Percentiles rank a stretch among this genome's conserved stretches.
Evolutionary conservation across 495 filamentous ascomycete species (phyloP).

Genomic region (Aeminium ludgeri): DNA sequence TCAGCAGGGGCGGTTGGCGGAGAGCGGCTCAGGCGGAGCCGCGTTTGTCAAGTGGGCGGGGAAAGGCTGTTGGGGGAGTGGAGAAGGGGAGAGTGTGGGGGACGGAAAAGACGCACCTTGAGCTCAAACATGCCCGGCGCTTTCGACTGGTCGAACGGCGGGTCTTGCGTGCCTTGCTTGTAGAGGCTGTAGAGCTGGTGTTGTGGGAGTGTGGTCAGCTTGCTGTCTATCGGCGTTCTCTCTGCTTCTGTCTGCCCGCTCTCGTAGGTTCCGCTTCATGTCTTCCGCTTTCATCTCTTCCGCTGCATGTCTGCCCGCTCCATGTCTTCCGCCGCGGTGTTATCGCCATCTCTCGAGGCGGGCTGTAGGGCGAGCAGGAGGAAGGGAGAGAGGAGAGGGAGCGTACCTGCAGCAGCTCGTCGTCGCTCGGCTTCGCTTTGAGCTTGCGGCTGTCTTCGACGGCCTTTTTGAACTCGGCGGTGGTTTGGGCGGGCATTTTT

Average conservation of each 20-base stretch:
- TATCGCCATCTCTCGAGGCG: too few relatives aligned
- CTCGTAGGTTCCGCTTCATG: too few relatives aligned
- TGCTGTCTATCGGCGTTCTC: slow-evolving; percentile 1
- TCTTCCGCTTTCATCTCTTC: too few relatives aligned
- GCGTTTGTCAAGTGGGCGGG: background rate
- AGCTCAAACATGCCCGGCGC: slow-evolving; percentile 37
- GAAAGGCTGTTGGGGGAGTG: background rate
- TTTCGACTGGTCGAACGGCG: slow-evolving; percentile 25
- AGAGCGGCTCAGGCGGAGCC: slow-evolving; percentile 1
- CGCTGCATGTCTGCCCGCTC: too few relatives aligned
- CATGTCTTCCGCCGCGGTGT: too few relatives aligned
- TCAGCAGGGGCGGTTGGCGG: too few relatives aligned
- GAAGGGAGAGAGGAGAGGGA: too few relatives aligned
- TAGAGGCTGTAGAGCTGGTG: slow-evolving; percentile 40
- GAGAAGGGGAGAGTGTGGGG: background rate
- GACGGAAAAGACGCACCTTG: slow-evolving; percentile 26
- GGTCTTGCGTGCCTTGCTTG: slow-evolving; percentile 38
- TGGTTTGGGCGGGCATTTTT: slow-evolving; percentile 20
- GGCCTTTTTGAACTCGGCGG: slow-evolving; percentile 40
- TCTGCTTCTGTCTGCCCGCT: background rate
- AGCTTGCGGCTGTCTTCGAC: slow-evolving; percentile 49
- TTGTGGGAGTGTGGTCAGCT: background rate
- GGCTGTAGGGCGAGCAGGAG: background rate
- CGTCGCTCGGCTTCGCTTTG: slow-evolving; percentile 31
- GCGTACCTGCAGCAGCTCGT: slow-evolving; percentile 43